Percentiles rank a stretch among this genome's conserved stretches.
Evolutionary conservation across 2,329 filamentous ascomycete genomes (phyloP).

Genomic region (Colletotrichum theobromicola): DNA sequence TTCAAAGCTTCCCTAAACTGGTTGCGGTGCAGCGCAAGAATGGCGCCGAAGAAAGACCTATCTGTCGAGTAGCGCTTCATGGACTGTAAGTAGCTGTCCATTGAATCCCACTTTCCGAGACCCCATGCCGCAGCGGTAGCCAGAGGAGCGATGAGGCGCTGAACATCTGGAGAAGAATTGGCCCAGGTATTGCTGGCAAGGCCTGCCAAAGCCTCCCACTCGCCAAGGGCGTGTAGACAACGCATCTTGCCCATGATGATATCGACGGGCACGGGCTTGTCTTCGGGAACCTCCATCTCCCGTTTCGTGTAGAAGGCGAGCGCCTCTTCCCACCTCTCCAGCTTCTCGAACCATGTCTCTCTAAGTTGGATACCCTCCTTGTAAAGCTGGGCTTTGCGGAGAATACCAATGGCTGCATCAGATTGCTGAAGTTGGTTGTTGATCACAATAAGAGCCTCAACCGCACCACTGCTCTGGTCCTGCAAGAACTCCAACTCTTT

Average conservation of each 20-base stretch:
- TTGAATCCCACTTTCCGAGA: constrained; percentile 93
- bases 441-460: constrained; percentile 97
- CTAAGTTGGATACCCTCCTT: constrained; percentile 91
- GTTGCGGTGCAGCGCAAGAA: constrained; percentile 92
- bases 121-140: constrained; percentile 97
- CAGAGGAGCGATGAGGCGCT: constrained; percentile 88
- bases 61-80: constrained; percentile 96
- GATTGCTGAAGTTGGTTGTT: constrained; percentile 99
- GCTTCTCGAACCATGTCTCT: constrained; percentile 98
- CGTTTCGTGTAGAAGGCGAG: constrained; percentile 89
- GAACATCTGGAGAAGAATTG: constrained; percentile 85
- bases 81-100: constrained; percentile 95
- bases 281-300: constrained; percentile 69
- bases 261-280: constrained; percentile 74
- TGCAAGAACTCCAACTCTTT: constrained; percentile 98
- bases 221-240: constrained; percentile 93
- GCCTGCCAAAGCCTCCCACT: constrained; percentile 92
- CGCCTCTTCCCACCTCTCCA: constrained; percentile 98
- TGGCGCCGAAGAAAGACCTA: constrained; percentile 96
- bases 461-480: constrained; percentile 92
- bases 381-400: constrained; percentile 94
- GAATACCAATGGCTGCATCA: constrained; percentile 96
- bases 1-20: constrained; percentile 90
- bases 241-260: constrained; percentile 99
- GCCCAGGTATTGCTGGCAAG: constrained; percentile 94